Percentiles rank a stretch among this genome's conserved stretches.
Conservation (phyloP, 139 green algal species). For the Chlamydomonas schloesseri region DNA sequence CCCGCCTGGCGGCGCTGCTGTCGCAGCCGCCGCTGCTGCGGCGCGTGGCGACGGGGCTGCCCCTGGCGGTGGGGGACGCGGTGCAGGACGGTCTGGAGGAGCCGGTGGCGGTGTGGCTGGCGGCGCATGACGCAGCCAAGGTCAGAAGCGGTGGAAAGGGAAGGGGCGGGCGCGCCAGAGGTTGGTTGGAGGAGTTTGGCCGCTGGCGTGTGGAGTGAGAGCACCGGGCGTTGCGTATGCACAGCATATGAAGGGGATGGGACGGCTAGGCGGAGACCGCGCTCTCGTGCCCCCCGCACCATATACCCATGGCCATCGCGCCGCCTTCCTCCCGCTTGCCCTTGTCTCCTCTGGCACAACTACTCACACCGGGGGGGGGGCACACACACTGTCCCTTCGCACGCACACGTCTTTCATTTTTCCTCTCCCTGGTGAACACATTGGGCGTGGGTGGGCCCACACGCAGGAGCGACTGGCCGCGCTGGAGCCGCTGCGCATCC, state of each 20-base stretch:
- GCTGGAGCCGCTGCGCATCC: constrained; percentile 16
- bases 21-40: constrained; percentile 9
- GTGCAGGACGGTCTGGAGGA: neutral
- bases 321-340: too few relatives aligned
- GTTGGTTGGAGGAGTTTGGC: too few relatives aligned
- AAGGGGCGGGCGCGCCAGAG: neutral
- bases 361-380: too few relatives aligned
- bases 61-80: neutral
- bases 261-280: neutral
- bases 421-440: too few relatives aligned
- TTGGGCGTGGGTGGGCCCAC: too few relatives aligned
- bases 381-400: too few relatives aligned
- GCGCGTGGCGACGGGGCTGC: neutral
- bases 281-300: neutral
- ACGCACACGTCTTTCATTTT: too few relatives aligned
- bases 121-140: constrained; percentile 26
- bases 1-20: neutral
- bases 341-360: too few relatives aligned
- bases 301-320: too few relatives aligned
- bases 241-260: neutral
- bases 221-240: too few relatives aligned
- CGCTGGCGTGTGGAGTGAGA: too few relatives aligned
- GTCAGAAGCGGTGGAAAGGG: neutral
- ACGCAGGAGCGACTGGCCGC: constrained; percentile 13
- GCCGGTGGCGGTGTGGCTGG: constrained; percentile 22